Percentiles rank a stretch among this genome's conserved stretches.
These are phyloP conservation scores for Rhododendron kiyosumense DNA, from an alignment of 148 eudicot species.

Conservation along the genomic window DNA sequence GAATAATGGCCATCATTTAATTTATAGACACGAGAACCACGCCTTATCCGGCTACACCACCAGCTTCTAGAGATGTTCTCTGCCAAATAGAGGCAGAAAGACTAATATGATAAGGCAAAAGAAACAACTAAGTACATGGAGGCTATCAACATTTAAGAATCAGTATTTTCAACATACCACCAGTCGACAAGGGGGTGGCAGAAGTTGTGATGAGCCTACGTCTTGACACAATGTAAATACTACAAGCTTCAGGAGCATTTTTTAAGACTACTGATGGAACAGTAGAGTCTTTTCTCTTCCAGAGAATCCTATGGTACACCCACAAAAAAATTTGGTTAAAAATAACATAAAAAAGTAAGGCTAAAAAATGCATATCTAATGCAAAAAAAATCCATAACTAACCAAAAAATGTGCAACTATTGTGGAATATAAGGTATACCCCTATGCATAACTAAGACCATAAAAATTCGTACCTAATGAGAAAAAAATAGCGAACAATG, in stretches of 20 bases:
- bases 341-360: not conserved
- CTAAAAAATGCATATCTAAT: not conserved
- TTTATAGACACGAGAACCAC: conserved; percentile 9
- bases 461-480: not conserved
- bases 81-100: conserved; percentile 8
- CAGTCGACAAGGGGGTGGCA: conserved; percentile 29
- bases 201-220: conserved; percentile 47
- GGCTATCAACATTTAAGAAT: not conserved
- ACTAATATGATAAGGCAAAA: not conserved
- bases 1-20: conserved; percentile 13
- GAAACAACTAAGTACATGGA: not conserved
- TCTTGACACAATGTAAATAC: conserved; percentile 55
- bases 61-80: conserved; percentile 17
- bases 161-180: conserved; percentile 29
- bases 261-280: conserved; percentile 57
- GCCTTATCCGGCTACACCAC: conserved; percentile 7
- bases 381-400: not conserved
- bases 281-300: conserved; percentile 50
- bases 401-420: not conserved
- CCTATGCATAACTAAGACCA: not conserved
- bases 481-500: not conserved
- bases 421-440: not conserved
- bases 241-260: conserved; percentile 56
- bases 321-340: not conserved
- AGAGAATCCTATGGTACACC: conserved; percentile 10